Percentiles rank a stretch among this genome's conserved stretches.
These are phyloP conservation scores for Penicillium freii DNA, from an alignment of 2,329 filamentous ascomycete genomes.

Conservation along the genomic window DNA sequence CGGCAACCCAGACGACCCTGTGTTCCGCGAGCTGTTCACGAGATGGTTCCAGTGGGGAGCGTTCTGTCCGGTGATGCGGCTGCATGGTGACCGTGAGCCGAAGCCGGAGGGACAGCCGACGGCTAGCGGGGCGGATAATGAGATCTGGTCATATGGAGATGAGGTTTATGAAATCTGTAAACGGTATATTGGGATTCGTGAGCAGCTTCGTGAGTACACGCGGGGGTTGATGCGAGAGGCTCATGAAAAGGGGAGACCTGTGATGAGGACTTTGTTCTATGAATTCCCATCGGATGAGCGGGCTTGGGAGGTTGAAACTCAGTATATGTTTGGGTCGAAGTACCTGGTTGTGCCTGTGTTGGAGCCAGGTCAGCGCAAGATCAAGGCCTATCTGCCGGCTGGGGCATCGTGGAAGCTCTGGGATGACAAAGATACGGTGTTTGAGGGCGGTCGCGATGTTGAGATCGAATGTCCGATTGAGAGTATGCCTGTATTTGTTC, in stretches of 20 bases:
- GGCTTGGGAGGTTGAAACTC: constrained; percentile 58
- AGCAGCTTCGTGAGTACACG: constrained; percentile 59
- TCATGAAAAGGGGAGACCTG: constrained; percentile 58
- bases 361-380: constrained; percentile 45
- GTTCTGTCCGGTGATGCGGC: constrained; percentile 65
- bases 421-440: constrained; percentile 30
- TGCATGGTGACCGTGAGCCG: constrained; percentile 66
- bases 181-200: constrained; percentile 59
- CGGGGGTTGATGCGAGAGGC: constrained; percentile 59
- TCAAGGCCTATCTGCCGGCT: constrained; percentile 54
- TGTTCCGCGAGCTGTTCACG: constrained; percentile 62
- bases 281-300: constrained; percentile 58
- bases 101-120: constrained; percentile 37
- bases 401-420: constrained; percentile 48
- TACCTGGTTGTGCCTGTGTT: constrained; percentile 61
- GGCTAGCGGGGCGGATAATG: constrained; percentile 37
- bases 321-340: constrained; percentile 63
- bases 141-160: constrained; percentile 66
- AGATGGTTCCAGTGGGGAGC: constrained; percentile 70
- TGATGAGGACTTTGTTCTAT: constrained; percentile 64
- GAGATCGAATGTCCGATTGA: constrained; percentile 47
- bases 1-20: constrained; percentile 55
- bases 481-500: constrained; percentile 49
- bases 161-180: constrained; percentile 60
- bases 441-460: constrained; percentile 43